A percentile compares a stretch with the other conserved stretches of the same genome.
Evolutionary conservation across 129 eudicot genomes (phyloP).

Genomic region (Saposhnikovia divaricata): DNA sequence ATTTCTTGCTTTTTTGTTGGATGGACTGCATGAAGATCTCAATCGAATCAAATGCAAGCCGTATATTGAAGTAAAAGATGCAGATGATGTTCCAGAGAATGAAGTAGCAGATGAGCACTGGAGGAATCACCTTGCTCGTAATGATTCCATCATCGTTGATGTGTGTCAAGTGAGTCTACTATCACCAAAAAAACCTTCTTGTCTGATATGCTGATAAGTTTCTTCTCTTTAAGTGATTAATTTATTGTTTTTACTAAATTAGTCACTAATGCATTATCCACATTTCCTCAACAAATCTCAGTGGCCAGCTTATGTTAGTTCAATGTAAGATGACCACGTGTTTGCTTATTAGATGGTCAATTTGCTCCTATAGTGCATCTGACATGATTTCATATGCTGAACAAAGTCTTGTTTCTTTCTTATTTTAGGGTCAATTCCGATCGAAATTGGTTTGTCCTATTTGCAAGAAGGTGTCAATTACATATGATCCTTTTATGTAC

Average conservation of each 20-base stretch:
- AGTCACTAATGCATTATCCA: neutral
- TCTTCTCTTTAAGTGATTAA: neutral
- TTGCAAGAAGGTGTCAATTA: constrained; percentile 63
- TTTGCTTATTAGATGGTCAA: neutral
- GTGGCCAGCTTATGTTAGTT: neutral
- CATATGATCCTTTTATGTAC: constrained; percentile 84
- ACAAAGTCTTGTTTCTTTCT: neutral
- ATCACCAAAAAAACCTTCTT: constrained; percentile 1
- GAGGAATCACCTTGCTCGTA: constrained; percentile 69
- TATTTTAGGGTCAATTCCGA: constrained; percentile 69
- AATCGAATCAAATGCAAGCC: constrained; percentile 80
- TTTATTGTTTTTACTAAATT: neutral
- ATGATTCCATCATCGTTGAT: constrained; percentile 73
- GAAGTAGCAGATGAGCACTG: constrained; percentile 79
- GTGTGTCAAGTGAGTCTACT: constrained; percentile 54
- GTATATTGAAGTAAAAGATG: constrained; percentile 48
- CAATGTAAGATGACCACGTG: neutral
- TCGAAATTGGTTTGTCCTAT: constrained; percentile 69
- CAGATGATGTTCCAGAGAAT: constrained; percentile 49
- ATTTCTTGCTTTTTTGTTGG: constrained; percentile 79
- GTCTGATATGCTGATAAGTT: neutral
- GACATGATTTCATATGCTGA: neutral
- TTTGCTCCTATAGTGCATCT: neutral
- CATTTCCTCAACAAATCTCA: neutral
- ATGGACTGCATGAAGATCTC: constrained; percentile 88